Evolutionary conservation across 208 protist genomes (phyloP).

Genomic region (Phytomonas francai): DNA sequence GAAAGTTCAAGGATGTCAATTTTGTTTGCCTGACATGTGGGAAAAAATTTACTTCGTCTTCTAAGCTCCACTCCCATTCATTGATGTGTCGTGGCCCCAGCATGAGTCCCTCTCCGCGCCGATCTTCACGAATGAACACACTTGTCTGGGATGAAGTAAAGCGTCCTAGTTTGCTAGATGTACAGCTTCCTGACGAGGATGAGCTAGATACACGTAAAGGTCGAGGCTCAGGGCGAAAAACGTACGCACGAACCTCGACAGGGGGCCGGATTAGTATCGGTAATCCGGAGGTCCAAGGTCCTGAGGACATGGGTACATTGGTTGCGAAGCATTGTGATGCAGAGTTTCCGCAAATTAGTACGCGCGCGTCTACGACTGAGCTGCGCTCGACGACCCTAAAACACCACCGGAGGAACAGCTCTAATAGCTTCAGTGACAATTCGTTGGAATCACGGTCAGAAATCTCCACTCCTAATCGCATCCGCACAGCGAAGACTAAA

Average conservation of each 20-base stretch:
- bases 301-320: slow-evolving; percentile 46
- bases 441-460: too few species aligned
- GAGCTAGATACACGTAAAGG: slow-evolving; percentile 14
- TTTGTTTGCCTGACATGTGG: slow-evolving; percentile 80
- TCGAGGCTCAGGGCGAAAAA: slow-evolving; percentile 26
- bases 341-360: slow-evolving; percentile 38
- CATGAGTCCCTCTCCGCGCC: slow-evolving; percentile 61
- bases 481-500: too few species aligned
- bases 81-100: slow-evolving; percentile 71
- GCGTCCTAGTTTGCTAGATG: slow-evolving; percentile 60
- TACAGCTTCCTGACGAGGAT: slow-evolving; percentile 30
- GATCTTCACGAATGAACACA: slow-evolving; percentile 76
- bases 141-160: slow-evolving; percentile 72
- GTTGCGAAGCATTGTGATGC: slow-evolving; percentile 59
- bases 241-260: slow-evolving; percentile 51
- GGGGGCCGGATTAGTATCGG: slow-evolving; percentile 73
- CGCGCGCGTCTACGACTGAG: slow-evolving; percentile 7
- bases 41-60: slow-evolving; percentile 70
- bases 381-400: background rate
- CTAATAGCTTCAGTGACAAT: slow-evolving; percentile 9
- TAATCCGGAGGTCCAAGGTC: slow-evolving; percentile 30
- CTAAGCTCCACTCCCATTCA: slow-evolving; percentile 75
- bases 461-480: too few species aligned
- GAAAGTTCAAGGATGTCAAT: slow-evolving; percentile 66
- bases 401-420: background rate